Percentiles rank a stretch among this genome's conserved stretches.
Conservation (phyloP, 2,329 filamentous ascomycete species). For the Beauveria varroae region DNA sequence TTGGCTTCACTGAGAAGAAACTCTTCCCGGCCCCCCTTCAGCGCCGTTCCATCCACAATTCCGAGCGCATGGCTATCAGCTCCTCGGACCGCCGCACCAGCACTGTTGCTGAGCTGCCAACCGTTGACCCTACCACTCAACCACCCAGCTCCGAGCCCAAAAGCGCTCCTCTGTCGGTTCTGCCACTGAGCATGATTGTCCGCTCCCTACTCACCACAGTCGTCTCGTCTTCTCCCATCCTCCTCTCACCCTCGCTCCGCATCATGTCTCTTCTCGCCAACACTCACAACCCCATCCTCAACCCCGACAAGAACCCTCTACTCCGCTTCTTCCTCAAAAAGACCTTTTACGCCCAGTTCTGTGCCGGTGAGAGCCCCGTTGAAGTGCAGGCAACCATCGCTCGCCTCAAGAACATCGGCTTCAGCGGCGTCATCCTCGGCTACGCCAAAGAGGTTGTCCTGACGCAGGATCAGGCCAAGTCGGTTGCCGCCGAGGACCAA, state of each 20-base stretch:
- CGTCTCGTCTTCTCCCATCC: slow-evolving; percentile 61
- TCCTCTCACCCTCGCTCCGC: slow-evolving; percentile 63
- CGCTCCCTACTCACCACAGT: slow-evolving; percentile 62
- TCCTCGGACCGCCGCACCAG: slow-evolving; percentile 29
- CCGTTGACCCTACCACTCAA: slow-evolving; percentile 21
- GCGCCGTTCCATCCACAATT: slow-evolving; percentile 28
- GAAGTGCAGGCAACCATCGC: slow-evolving; percentile 62
- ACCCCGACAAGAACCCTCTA: slow-evolving; percentile 67
- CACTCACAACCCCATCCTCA: slow-evolving; percentile 57
- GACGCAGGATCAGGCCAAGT: slow-evolving; percentile 42
- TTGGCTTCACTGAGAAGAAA: slow-evolving; percentile 11
- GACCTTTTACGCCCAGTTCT: slow-evolving; percentile 89
- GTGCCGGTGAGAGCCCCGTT: slow-evolving; percentile 64
- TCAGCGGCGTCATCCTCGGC: slow-evolving; percentile 74
- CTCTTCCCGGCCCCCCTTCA: slow-evolving; percentile 9
- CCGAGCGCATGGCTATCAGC: slow-evolving; percentile 27
- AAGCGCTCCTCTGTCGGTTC: slow-evolving; percentile 51
- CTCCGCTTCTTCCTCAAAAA: slow-evolving; percentile 65
- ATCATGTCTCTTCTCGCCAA: slow-evolving; percentile 64
- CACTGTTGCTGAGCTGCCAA: slow-evolving; percentile 25
- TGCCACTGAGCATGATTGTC: slow-evolving; percentile 59
- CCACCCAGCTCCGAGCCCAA: slow-evolving; percentile 20
- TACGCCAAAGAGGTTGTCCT: slow-evolving; percentile 79
- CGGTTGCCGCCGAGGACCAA: slow-evolving; percentile 36
- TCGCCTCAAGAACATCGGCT: slow-evolving; percentile 65